phyloP scores from a whole-genome alignment of 2,329 filamentous ascomycete genomes.

The Coniochaeta sp. region DNA sequence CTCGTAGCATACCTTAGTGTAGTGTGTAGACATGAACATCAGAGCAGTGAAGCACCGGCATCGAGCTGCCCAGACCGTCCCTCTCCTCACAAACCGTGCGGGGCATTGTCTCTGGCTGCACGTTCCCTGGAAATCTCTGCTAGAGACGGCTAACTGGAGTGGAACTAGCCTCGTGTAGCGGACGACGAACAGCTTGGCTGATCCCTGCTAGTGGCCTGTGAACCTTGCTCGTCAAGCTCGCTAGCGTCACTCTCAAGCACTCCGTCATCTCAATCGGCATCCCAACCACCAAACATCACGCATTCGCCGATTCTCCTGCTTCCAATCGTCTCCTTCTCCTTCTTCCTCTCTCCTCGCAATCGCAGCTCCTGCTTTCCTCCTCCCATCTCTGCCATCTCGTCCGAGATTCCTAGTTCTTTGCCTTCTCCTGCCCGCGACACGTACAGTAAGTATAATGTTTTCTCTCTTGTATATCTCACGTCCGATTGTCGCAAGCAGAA shows the following conservation, averaged over 20 bases:
- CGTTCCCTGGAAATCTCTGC: slow-evolving; percentile 1
- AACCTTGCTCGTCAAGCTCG: not conserved
- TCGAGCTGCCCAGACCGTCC: not conserved
- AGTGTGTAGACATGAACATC: too few species aligned
- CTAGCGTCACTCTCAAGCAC: not conserved
- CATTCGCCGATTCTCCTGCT: not conserved
- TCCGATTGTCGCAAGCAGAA: not conserved
- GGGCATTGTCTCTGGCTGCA: not conserved
- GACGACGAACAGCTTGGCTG: not conserved
- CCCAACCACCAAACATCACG: slow-evolving; percentile 1
- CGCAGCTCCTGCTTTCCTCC: not conserved
- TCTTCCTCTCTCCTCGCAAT: not conserved
- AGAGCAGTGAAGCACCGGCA: too few species aligned
- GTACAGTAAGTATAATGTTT: not conserved
- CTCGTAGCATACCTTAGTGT: too few species aligned
- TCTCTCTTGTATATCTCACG: not conserved
- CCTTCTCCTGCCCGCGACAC: not conserved
- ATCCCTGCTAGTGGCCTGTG: not conserved
- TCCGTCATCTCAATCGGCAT: not conserved
- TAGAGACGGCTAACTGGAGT: not conserved
- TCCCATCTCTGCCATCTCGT: not conserved
- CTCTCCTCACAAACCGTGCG: not conserved
- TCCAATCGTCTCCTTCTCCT: not conserved
- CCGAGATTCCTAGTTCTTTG: not conserved
- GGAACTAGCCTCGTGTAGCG: not conserved